Evolutionary conservation across 2,329 filamentous ascomycete genomes (phyloP).

Genomic region (Talaromyces atroroseus): DNA sequence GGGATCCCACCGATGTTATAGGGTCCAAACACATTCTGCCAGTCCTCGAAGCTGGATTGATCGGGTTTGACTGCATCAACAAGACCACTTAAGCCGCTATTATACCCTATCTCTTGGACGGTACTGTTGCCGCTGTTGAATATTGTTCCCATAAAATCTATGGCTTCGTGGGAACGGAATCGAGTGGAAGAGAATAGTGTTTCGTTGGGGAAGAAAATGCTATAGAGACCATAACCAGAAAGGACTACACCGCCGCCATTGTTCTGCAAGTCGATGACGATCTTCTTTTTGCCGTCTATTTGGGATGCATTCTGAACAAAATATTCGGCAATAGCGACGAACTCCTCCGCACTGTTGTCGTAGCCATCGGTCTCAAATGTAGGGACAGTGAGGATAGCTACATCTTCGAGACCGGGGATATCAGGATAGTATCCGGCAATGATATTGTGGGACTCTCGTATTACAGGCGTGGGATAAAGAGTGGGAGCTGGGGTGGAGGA

Average conservation of each 20-base stretch:
- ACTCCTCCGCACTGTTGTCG: constrained; percentile 10
- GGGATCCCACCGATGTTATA: constrained; percentile 18
- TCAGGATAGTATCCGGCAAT: constrained; percentile 45
- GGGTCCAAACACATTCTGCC: constrained; percentile 42
- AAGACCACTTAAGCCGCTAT: background rate
- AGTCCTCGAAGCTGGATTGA: constrained; percentile 34
- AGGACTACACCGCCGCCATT: constrained; percentile 55
- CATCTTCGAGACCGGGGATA: constrained; percentile 35
- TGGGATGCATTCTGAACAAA: constrained; percentile 24
- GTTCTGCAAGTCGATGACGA: constrained; percentile 59
- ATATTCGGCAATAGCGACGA: constrained; percentile 18
- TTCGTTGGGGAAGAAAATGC: constrained; percentile 48
- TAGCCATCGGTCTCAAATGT: constrained; percentile 19
- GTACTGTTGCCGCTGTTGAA: constrained; percentile 13
- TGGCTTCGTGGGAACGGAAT: constrained; percentile 40
- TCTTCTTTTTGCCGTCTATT: constrained; percentile 50
- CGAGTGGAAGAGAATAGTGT: constrained; percentile 43
- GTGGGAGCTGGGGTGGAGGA: background rate
- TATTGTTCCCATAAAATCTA: constrained; percentile 32
- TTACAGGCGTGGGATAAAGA: constrained; percentile 13
- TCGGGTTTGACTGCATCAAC: constrained; percentile 17
- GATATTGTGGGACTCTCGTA: constrained; percentile 20
- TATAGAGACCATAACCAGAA: constrained; percentile 48
- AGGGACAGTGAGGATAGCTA: constrained; percentile 40
- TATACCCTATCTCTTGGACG: background rate